Base-by-base conservation (phyloP, 2,329 filamentous ascomycete species). In the Xylaria sp. region DNA sequence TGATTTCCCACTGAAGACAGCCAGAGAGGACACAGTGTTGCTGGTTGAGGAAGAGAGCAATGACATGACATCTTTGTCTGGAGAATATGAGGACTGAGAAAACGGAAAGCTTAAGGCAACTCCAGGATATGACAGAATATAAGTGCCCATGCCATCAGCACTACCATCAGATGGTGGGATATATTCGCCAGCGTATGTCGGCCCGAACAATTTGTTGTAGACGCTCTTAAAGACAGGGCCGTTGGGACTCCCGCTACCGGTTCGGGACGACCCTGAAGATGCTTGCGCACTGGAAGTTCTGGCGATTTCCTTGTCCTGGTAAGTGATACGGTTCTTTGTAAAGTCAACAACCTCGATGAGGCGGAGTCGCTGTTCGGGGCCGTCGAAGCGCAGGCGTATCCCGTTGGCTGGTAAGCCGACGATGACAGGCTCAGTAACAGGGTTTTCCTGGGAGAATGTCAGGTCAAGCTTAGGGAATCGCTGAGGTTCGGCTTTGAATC, bases 141-240 rank as follows among this genome's bases (percentile, higher is more conserved):
- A 99, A 25, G 89, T 92, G 18, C 94, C 94, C 67, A 86, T 83
- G 18, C 85, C 84, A 12, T 85, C 84, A 51, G 51, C 61, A 52
- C 84, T 82, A 44, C 85, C 82, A 2, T 83, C 84, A 1, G 83
- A 77, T 7, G 93, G 89, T 9, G 91, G 87, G 46, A 97, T 87
- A 77, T 95, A 99, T 83, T 99, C 96, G 72, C 96, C 96, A 1
- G 92, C 92, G 79, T 97, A 98, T 0, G 95, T 97, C 20, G 94
- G 94, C 0, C 96, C 96, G 72, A 99, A 90, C n/a, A 98, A 85
- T 63, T 93, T 90, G 76, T 97, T 94, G 79, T 98, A 99, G 73
- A 99, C 91, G 80, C 97, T 93, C 69, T 91, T 88, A 79, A 97
- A 97, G 18, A 88, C 91, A 4, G 94, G 94, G 0, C 93, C 93